Conservation (phyloP, 139 green algal species). For the Chlorella sp. region DNA sequence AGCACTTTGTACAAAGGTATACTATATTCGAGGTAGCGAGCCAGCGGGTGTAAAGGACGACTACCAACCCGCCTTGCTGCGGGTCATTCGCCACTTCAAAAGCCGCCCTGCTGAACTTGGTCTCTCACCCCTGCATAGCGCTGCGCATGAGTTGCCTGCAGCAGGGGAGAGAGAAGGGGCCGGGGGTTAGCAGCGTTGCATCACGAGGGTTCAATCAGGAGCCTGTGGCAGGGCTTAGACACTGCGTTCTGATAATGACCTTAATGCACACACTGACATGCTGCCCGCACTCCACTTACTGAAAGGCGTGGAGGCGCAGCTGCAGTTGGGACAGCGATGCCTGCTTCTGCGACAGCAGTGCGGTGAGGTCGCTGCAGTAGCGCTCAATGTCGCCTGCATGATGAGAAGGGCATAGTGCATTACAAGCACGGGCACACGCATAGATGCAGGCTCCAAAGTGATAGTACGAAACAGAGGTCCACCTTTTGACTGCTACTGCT, state of each 20-base stretch:
- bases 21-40: no score
- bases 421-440: no score
- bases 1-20: no score
- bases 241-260: not conserved
- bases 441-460: no score
- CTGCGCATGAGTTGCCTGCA: constrained; percentile 9
- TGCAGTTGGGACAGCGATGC: constrained; percentile 42
- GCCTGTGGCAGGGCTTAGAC: not conserved
- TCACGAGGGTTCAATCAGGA: no score
- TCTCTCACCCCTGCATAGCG: not conserved
- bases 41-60: no score
- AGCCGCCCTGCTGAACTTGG: no score
- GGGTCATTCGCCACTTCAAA: no score
- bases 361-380: constrained; percentile 44
- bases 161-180: not conserved
- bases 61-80: no score
- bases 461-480: no score
- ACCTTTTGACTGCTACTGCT: no score
- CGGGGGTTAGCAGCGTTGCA: no score
- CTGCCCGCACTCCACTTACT: not conserved
- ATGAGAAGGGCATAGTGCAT: not conserved
- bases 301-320: constrained; percentile 27
- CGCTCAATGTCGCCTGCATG: constrained; percentile 26
- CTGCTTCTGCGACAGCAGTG: constrained; percentile 36
- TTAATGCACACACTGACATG: not conserved